phyloP scores from a whole-genome alignment of 176 grass and related monocot genomes.

The Dendrocalamus sinicus region DNA sequence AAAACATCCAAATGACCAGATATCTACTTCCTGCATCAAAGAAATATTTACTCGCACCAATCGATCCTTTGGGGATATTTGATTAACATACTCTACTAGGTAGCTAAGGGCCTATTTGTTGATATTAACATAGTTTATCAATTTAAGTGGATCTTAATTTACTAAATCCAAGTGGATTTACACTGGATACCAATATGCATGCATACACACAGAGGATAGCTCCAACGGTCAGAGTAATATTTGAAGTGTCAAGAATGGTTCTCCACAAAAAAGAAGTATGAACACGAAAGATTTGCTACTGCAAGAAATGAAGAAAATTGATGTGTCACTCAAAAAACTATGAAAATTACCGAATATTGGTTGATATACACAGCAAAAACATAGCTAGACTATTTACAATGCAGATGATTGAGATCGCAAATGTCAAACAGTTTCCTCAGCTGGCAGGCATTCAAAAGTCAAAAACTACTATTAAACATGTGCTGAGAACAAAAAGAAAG shows the following conservation, averaged over 20 bases:
- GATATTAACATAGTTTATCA: slow-evolving; percentile 22
- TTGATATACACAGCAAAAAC: background rate
- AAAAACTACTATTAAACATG: background rate
- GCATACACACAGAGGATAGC: background rate
- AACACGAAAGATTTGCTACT: slow-evolving; percentile 1
- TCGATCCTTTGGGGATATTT: background rate
- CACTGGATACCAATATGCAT: background rate
- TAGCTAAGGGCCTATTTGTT: slow-evolving; percentile 7
- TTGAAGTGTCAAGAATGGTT: background rate
- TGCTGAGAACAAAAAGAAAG: background rate
- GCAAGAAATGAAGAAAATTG: slow-evolving; percentile 6
- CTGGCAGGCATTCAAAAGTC: slow-evolving; percentile 7
- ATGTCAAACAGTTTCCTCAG: slow-evolving; percentile 10
- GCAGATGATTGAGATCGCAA: background rate
- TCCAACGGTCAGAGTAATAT: slow-evolving; percentile 5
- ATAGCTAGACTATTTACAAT: slow-evolving; percentile 2
- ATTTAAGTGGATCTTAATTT: slow-evolving; percentile 18
- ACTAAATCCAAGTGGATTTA: slow-evolving; percentile 26
- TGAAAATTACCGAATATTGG: background rate
- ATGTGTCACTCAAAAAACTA: background rate
- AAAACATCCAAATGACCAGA: slow-evolving; percentile 97
- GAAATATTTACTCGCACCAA: slow-evolving; percentile 16
- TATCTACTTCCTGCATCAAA: slow-evolving; percentile 85
- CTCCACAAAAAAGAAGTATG: background rate
- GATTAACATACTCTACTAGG: slow-evolving; percentile 11